Evolutionary conservation across 2,329 filamentous ascomycete species (phyloP).

Genomic region (Pyrenochaeta sp.): DNA sequence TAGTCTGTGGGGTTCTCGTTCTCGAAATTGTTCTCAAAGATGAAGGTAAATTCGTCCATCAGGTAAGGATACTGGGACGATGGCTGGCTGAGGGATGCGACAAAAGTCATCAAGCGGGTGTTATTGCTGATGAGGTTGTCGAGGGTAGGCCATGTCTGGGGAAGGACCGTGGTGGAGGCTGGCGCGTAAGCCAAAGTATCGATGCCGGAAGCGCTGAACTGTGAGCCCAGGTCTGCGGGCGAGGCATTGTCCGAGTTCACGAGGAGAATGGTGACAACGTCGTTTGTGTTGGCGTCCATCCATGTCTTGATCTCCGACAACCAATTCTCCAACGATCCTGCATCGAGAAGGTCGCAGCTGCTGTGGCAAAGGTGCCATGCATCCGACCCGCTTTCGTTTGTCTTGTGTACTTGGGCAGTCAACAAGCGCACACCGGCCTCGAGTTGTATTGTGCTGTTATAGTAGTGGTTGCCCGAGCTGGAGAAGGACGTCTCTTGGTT

Average conservation of each 20-base stretch:
- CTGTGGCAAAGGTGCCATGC: constrained; percentile 75
- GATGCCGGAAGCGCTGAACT: constrained; percentile 60
- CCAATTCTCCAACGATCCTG: constrained; percentile 71
- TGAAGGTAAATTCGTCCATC: constrained; percentile 67
- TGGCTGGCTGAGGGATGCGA: constrained; percentile 59
- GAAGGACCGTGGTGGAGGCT: constrained; percentile 54
- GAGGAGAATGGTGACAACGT: constrained; percentile 77
- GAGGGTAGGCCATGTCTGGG: constrained; percentile 73
- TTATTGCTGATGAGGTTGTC: constrained; percentile 69
- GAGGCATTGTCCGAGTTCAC: constrained; percentile 72
- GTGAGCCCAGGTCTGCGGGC: constrained; percentile 62
- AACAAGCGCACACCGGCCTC: constrained; percentile 75
- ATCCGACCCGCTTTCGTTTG: constrained; percentile 46
- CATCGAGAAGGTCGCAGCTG: constrained; percentile 71
- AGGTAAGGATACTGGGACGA: constrained; percentile 62
- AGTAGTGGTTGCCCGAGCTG: constrained; percentile 75
- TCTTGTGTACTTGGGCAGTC: constrained; percentile 74
- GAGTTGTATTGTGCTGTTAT: constrained; percentile 74
- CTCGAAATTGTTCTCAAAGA: constrained; percentile 78
- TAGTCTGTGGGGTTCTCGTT: constrained; percentile 69
- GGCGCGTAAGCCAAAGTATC: constrained; percentile 63
- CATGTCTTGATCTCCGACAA: constrained; percentile 69
- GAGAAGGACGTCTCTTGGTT: constrained; percentile 68
- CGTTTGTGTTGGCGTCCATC: constrained; percentile 74
- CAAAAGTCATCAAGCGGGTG: constrained; percentile 73